Evolutionary conservation across 192 early-diverging fungal genomes (phyloP).

Genomic region (Cladochytrium replicatum): DNA sequence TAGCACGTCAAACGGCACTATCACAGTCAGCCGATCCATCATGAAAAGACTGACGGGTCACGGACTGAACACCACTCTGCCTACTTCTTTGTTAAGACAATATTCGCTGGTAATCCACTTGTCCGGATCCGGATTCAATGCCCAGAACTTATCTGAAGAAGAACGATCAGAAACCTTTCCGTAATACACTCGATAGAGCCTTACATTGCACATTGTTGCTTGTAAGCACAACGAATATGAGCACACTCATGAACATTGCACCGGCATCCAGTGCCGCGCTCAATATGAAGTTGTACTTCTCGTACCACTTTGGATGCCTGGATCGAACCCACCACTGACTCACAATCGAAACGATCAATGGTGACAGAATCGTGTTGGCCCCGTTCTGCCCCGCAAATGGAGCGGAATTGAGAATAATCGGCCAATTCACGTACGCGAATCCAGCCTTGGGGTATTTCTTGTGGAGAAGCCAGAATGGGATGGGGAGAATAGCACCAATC

Average conservation of each 20-base stretch:
- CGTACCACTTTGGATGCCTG: slow-evolving; percentile 52
- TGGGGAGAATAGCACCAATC: slow-evolving; percentile 55
- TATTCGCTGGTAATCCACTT: slow-evolving; percentile 1
- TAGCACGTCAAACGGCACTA: too few species aligned
- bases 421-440: slow-evolving; percentile 58
- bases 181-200: too few species aligned
- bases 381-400: slow-evolving; percentile 33
- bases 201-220: neutral
- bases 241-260: neutral
- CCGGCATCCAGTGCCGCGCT: slow-evolving; percentile 48
- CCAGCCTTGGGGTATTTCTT: slow-evolving; percentile 55
- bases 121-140: slow-evolving; percentile 5
- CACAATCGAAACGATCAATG: slow-evolving; percentile 49
- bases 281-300: slow-evolving; percentile 44
- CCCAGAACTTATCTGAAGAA: too few species aligned
- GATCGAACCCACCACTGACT: slow-evolving; percentile 64
- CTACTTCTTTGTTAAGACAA: too few species aligned
- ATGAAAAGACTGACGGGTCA: too few species aligned
- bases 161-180: too few species aligned
- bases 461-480: slow-evolving; percentile 58
- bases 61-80: too few species aligned
- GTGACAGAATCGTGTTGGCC: slow-evolving; percentile 10
- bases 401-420: slow-evolving; percentile 56
- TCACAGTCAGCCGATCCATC: too few species aligned
- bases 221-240: neutral